These are phyloP conservation scores for Westerdykella sp. DNA, from an alignment of 2,329 filamentous ascomycete species.

Conservation along the genomic window DNA sequence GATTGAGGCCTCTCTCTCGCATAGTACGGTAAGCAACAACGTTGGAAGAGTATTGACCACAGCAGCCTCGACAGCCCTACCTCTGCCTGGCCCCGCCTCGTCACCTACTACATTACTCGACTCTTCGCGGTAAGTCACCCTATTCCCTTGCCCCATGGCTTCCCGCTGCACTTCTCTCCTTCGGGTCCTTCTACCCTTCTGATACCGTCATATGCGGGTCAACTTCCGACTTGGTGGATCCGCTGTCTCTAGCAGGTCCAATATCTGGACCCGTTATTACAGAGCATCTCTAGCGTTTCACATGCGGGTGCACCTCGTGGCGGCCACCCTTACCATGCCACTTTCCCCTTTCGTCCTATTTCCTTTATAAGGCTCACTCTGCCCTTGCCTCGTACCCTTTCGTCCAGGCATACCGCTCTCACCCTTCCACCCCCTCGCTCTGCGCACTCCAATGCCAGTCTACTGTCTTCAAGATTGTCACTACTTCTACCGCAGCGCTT, in stretches of 20 bases:
- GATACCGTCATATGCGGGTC: slow-evolving; percentile 22
- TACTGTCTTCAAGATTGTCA: slow-evolving; percentile 84
- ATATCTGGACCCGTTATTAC: slow-evolving; percentile 23
- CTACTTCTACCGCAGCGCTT: slow-evolving; percentile 85
- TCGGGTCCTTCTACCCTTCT: slow-evolving; percentile 6
- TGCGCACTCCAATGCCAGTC: slow-evolving; percentile 61
- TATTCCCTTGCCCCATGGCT: neutral
- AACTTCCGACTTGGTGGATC: slow-evolving; percentile 29
- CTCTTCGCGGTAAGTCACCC: slow-evolving; percentile 19
- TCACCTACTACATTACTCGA: slow-evolving; percentile 10
- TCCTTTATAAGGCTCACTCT: slow-evolving; percentile 25
- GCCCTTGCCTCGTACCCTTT: slow-evolving; percentile 8
- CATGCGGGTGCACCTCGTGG: slow-evolving; percentile 19
- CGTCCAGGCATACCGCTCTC: slow-evolving; percentile 11
- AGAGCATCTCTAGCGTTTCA: slow-evolving; percentile 27
- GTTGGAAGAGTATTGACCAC: slow-evolving; percentile 18
- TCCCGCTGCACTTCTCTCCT: slow-evolving; percentile 1
- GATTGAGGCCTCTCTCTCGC: slow-evolving; percentile 5
- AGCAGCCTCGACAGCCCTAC: slow-evolving; percentile 13
- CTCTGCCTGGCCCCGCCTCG: slow-evolving; percentile 2
- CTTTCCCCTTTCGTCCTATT: slow-evolving; percentile 31
- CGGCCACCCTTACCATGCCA: slow-evolving; percentile 14
- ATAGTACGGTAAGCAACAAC: slow-evolving; percentile 21
- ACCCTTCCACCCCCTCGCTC: slow-evolving; percentile 7
- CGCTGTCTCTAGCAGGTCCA: slow-evolving; percentile 22